Percentiles rank a stretch among this genome's conserved stretches.
phyloP scores from a whole-genome alignment of 2,329 filamentous ascomycete species.

The Aspergillus bombycis region DNA sequence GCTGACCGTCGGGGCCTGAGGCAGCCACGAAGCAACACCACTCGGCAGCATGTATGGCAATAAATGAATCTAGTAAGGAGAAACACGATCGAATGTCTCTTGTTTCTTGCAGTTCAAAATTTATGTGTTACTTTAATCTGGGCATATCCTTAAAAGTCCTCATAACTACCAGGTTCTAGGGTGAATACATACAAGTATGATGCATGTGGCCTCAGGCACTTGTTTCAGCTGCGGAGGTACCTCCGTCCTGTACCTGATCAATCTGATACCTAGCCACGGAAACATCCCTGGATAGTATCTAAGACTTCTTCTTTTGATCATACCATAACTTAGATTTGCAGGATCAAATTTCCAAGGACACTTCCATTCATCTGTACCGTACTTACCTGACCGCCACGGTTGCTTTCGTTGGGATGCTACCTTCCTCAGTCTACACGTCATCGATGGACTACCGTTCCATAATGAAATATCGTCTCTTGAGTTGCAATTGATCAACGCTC shows the following conservation, averaged over 20 bases:
- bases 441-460: slow-evolving; percentile 12
- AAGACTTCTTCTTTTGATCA: not conserved
- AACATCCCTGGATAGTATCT: no score
- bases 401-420: slow-evolving; percentile 19
- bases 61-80: not conserved
- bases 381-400: slow-evolving; percentile 6
- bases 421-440: slow-evolving; percentile 23
- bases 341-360: not conserved
- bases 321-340: not conserved
- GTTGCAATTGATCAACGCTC: slow-evolving; percentile 4
- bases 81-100: not conserved
- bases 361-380: not conserved
- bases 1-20: not conserved
- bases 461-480: not conserved
- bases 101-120: not conserved
- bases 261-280: no score
- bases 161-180: not conserved
- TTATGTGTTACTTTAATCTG: not conserved
- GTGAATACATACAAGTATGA: not conserved
- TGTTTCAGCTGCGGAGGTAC: no score
- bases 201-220: not conserved
- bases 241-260: no score
- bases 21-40: not conserved
- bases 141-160: not conserved
- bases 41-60: not conserved